Conservation (phyloP, 352 stramenopile genomes). For the Globisporangium perplexum region DNA sequence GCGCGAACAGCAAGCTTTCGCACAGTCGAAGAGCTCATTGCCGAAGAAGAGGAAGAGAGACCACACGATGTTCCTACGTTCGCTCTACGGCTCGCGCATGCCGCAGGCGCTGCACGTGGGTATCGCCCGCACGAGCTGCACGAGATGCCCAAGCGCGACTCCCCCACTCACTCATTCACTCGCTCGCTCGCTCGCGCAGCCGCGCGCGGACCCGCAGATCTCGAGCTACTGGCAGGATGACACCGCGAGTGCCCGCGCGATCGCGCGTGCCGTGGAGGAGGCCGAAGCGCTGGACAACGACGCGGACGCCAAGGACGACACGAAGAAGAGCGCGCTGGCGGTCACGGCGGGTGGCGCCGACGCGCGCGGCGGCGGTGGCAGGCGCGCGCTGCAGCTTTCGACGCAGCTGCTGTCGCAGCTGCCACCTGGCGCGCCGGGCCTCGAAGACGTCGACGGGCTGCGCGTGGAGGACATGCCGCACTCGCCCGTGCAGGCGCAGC, state of each 20-base stretch:
- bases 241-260: conserved; percentile 55
- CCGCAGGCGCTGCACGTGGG: conserved; percentile 68
- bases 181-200: conserved; percentile 25
- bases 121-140: no score
- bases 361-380: not conserved
- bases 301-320: conserved; percentile 21
- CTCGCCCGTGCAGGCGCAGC: conserved; percentile 39
- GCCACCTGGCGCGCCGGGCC: conserved; percentile 29
- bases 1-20: not conserved
- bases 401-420: conserved; percentile 27
- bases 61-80: conserved; percentile 68
- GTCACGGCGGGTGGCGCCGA: conserved; percentile 17
- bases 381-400: conserved; percentile 11
- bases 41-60: no score
- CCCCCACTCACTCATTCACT: not conserved
- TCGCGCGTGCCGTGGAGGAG: conserved; percentile 61
- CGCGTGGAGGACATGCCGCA: conserved; percentile 40
- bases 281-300: conserved; percentile 18
- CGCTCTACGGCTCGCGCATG: conserved; percentile 74
- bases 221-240: conserved; percentile 80
- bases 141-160: no score
- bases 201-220: conserved; percentile 52
- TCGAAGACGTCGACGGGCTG: conserved; percentile 43
- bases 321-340: conserved; percentile 46
- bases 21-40: no score